These are phyloP conservation scores for Sphaerulina populicola DNA, from an alignment of 2,329 filamentous ascomycete genomes.

Conservation along the genomic window DNA sequence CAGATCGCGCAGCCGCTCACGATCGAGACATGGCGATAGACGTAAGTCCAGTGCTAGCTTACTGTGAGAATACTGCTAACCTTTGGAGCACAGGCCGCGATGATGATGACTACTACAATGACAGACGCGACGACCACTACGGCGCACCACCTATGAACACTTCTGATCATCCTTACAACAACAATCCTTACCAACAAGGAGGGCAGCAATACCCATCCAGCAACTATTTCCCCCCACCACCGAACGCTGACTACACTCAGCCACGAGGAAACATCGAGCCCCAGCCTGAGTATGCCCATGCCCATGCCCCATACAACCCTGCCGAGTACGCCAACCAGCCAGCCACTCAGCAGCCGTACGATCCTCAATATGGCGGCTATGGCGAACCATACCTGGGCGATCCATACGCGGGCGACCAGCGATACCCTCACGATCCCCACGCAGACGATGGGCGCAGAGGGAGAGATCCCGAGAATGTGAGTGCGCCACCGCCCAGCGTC, in stretches of 20 bases:
- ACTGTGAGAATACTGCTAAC: not conserved
- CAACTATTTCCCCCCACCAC: conserved; percentile 46
- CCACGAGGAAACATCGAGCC: conserved; percentile 29
- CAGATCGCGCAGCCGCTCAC: conserved; percentile 28
- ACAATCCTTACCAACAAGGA: conserved; percentile 25
- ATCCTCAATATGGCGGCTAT: conserved; percentile 28
- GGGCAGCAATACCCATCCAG: conserved; percentile 36
- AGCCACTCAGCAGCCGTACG: conserved; percentile 24
- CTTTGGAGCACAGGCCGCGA: conserved; percentile 5
- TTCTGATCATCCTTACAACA: conserved; percentile 26
- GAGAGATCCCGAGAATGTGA: conserved; percentile 41
- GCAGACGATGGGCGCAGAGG: conserved; percentile 23
- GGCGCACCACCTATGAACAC: conserved; percentile 32
- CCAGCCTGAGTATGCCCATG: conserved; percentile 25
- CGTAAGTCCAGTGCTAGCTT: conserved; percentile 8
- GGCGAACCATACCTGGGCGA: conserved; percentile 28
- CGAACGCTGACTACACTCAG: conserved; percentile 23
- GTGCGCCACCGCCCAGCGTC: conserved; percentile 29
- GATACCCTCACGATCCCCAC: conserved; percentile 23
- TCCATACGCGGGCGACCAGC: conserved; percentile 28
- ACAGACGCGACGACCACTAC: conserved; percentile 25
- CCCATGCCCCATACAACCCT: conserved; percentile 37
- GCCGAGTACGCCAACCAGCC: conserved; percentile 37
- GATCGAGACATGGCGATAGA: conserved; percentile 7
- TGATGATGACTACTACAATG: conserved; percentile 20